Evolutionary conservation across 73 alveolate species (phyloP).

Genomic region (Paramecium caudatum): DNA sequence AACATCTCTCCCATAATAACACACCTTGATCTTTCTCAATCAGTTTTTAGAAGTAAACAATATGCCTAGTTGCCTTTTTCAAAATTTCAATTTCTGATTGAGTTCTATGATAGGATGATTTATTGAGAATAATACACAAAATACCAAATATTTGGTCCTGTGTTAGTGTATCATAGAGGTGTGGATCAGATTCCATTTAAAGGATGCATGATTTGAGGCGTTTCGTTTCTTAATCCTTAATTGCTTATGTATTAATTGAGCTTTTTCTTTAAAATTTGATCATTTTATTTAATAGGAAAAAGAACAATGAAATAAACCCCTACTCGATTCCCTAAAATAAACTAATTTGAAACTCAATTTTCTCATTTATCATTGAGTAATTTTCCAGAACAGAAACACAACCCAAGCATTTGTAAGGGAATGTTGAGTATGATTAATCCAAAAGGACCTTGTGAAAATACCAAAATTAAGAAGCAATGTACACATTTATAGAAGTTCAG

Average conservation of each 20-base stretch:
- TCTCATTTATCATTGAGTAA: slow-evolving; percentile 23
- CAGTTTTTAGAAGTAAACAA: neutral
- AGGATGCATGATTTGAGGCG: neutral
- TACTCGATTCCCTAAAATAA: neutral
- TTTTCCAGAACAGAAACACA: neutral
- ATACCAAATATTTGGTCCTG: slow-evolving; percentile 30
- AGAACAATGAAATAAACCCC: neutral
- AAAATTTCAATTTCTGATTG: slow-evolving; percentile 38
- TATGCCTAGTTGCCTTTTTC: slow-evolving; percentile 30
- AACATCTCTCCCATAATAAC: slow-evolving; percentile 45
- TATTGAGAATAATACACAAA: neutral
- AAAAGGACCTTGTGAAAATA: slow-evolving; percentile 3
- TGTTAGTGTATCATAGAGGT: slow-evolving; percentile 32
- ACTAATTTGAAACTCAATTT: slow-evolving; percentile 9
- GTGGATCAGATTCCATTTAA: slow-evolving; percentile 34
- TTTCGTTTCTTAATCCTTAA: neutral
- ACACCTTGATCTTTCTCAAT: slow-evolving; percentile 32
- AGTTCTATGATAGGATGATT: slow-evolving; percentile 61
- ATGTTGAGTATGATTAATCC: slow-evolving; percentile 61
- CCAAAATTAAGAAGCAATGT: neutral
- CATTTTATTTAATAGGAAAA: slow-evolving; percentile 29
- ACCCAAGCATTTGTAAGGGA: slow-evolving; percentile 40
- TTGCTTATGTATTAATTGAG: neutral
- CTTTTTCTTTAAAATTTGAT: neutral
- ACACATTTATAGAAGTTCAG: neutral